Percentiles rank a stretch among this genome's conserved stretches.
Conservation (phyloP, 2,329 filamentous ascomycete genomes). For the Neurospora sp. region DNA sequence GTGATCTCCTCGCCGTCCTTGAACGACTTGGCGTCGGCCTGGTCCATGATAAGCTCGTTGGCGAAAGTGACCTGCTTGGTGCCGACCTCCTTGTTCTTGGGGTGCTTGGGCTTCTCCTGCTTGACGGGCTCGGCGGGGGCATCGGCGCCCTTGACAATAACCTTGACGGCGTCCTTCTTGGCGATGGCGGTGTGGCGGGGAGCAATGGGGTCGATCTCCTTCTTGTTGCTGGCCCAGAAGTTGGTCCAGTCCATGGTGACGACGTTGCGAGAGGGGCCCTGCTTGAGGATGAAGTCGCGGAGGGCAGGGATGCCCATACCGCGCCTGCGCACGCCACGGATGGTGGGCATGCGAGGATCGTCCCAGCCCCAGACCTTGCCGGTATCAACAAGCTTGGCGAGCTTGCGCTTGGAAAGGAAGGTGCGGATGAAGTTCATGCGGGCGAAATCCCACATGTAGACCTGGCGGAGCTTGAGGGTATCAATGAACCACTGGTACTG, state of each 20-base stretch:
- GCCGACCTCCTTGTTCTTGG: conserved; percentile 79
- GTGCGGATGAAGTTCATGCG: conserved; percentile 78
- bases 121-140: conserved; percentile 52
- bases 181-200: conserved; percentile 66
- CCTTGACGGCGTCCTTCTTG: conserved; percentile 61
- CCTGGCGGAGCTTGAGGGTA: conserved; percentile 61
- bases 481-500: conserved; percentile 83
- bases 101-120: conserved; percentile 76
- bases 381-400: conserved; percentile 71
- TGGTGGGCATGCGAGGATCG: conserved; percentile 77
- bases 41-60: conserved; percentile 68
- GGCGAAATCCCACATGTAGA: conserved; percentile 79
- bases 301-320: conserved; percentile 73
- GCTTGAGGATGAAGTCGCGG: conserved; percentile 75
- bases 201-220: conserved; percentile 69
- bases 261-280: conserved; percentile 75
- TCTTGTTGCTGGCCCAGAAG: conserved; percentile 69
- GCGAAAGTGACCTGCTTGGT: conserved; percentile 79
- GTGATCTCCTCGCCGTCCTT: conserved; percentile 84
- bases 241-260: conserved; percentile 75
- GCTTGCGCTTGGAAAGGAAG: conserved; percentile 77
- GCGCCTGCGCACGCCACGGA: conserved; percentile 67
- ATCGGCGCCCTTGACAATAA: conserved; percentile 58
- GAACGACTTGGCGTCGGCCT: conserved; percentile 75
- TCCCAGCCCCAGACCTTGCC: conserved; percentile 78